These are phyloP conservation scores for Fusarium tanahbumbuense DNA, from an alignment of 2,329 filamentous ascomycete species.

Conservation along the genomic window DNA sequence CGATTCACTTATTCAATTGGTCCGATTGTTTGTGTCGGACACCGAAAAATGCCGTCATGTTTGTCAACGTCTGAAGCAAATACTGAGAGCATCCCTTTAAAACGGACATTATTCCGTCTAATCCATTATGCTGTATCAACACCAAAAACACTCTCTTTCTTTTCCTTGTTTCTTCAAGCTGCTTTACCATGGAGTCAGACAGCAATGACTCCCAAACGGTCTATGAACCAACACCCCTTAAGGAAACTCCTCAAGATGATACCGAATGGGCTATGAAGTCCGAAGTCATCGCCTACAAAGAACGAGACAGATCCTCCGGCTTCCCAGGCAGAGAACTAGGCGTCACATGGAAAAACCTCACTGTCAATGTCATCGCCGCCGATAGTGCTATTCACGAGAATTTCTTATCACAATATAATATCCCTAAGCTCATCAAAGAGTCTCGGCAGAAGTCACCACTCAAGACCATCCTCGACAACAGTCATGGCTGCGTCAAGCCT, in stretches of 20 bases:
- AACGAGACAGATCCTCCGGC: constrained; percentile 58
- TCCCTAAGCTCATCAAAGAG: constrained; percentile 65
- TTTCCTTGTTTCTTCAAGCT: neutral
- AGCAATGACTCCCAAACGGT: constrained; percentile 42
- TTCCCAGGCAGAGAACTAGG: constrained; percentile 66
- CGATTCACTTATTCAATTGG: constrained; percentile 10
- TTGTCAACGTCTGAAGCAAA: neutral
- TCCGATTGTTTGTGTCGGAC: constrained; percentile 4
- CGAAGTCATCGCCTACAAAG: constrained; percentile 57
- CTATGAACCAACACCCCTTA: constrained; percentile 32
- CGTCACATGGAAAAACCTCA: constrained; percentile 73
- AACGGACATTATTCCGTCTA: neutral
- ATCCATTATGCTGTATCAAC: neutral
- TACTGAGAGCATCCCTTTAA: neutral
- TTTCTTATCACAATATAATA: constrained; percentile 68
- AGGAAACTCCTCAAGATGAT: constrained; percentile 22
- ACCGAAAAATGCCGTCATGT: constrained; percentile 10
- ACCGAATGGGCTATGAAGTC: constrained; percentile 61
- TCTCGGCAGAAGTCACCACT: constrained; percentile 66
- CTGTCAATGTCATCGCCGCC: constrained; percentile 69
- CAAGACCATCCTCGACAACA: constrained; percentile 73
- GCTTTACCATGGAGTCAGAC: constrained; percentile 46
- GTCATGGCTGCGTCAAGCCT: constrained; percentile 76
- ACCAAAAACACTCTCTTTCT: neutral
- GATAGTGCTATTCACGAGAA: constrained; percentile 75